A percentile compares a stretch with the other conserved stretches of the same genome.
Conservation (phyloP, 768 basidiomycete species). For the Suillus alpinus region DNA sequence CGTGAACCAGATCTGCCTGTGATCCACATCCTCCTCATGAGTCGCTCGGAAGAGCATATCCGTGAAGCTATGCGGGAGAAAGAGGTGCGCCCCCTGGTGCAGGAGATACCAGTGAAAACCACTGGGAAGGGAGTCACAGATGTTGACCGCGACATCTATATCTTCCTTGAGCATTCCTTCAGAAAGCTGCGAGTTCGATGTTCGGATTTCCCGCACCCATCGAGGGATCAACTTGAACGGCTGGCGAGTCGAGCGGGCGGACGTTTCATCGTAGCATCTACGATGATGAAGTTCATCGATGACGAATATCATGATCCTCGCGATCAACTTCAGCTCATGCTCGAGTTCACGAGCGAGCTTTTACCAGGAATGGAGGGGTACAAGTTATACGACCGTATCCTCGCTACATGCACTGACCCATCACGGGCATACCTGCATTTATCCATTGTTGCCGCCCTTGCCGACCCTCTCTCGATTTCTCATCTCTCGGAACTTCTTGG, state of each 20-base stretch:
- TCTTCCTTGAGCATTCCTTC: background rate
- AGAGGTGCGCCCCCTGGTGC: background rate
- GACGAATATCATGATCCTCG: background rate
- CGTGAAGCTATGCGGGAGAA: background rate
- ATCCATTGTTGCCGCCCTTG: background rate
- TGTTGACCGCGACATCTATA: background rate
- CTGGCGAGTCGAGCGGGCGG: background rate
- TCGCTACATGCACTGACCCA: background rate
- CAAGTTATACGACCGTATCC: background rate
- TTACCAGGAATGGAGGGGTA: background rate
- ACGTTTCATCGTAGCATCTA: background rate
- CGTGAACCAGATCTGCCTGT: background rate
- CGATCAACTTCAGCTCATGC: background rate
- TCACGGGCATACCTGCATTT: background rate
- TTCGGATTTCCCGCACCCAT: background rate
- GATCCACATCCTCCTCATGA: background rate
- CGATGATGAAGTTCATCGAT: background rate
- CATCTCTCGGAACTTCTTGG: background rate
- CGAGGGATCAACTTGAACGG: background rate
- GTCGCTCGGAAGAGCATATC: background rate
- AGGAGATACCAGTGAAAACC: background rate
- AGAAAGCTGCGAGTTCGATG: background rate
- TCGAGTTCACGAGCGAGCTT: background rate
- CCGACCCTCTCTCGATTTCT: background rate
- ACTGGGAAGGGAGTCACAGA: background rate